Evolutionary conservation across 371 early-diverging fungal genomes (phyloP).

Genomic region (Rhizomucor miehei): DNA sequence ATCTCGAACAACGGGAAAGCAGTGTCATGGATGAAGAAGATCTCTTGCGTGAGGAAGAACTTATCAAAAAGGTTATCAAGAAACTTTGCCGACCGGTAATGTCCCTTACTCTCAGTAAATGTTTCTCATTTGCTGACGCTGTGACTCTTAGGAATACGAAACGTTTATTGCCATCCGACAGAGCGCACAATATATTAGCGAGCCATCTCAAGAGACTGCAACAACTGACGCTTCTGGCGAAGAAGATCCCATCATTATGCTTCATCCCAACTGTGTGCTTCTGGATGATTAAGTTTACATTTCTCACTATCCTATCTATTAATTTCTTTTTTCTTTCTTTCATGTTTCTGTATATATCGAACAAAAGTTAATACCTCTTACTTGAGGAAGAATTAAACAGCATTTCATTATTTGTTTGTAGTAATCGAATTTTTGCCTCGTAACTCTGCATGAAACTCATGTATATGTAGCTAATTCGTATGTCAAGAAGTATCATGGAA

Average conservation of each 20-base stretch:
- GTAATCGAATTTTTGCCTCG: too few relatives aligned
- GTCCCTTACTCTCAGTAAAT: background rate
- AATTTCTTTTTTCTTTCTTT: background rate
- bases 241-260: conserved; percentile 52
- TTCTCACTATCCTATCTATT: background rate
- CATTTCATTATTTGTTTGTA: too few relatives aligned
- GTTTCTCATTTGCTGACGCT: background rate
- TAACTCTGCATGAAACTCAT: too few relatives aligned
- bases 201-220: conserved; percentile 14
- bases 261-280: conserved; percentile 61
- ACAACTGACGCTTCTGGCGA: conserved; percentile 18
- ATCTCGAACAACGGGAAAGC: conserved; percentile 75
- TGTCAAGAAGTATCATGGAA: too few relatives aligned
- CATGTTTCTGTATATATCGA: too few relatives aligned
- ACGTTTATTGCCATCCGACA: conserved; percentile 49
- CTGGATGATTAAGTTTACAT: conserved; percentile 15
- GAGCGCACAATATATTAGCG: conserved; percentile 11
- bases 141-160: conserved; percentile 27
- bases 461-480: too few relatives aligned
- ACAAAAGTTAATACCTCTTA: too few relatives aligned
- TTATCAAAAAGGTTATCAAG: conserved; percentile 78
- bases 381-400: too few relatives aligned
- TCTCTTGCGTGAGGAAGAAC: conserved; percentile 58
- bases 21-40: conserved; percentile 71
- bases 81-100: conserved; percentile 70